phyloP scores from a whole-genome alignment of 2,329 filamentous ascomycete species.

The Claviceps digitariae region DNA sequence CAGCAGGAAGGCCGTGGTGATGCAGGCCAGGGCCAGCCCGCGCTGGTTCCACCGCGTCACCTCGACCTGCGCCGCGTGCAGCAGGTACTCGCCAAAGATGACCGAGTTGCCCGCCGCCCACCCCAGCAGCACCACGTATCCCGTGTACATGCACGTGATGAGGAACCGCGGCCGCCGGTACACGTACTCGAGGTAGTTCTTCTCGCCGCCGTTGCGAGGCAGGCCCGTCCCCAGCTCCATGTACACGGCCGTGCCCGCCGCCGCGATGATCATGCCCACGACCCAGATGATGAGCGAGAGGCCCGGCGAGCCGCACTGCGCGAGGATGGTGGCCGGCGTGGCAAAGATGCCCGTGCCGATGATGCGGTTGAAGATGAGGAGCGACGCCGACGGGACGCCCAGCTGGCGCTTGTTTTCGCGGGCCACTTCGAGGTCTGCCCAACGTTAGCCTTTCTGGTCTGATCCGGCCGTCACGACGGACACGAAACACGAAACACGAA shows the following conservation, averaged over 20 bases:
- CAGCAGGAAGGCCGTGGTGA: constrained; percentile 51
- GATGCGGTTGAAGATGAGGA: constrained; percentile 52
- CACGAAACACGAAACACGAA: too few species aligned
- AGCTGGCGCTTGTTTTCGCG: constrained; percentile 40
- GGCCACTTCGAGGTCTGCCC: constrained; percentile 18
- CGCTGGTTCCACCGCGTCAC: constrained; percentile 55
- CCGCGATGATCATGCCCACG: constrained; percentile 46
- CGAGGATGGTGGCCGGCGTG: constrained; percentile 44
- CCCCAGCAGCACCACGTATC: constrained; percentile 49
- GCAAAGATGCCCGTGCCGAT: constrained; percentile 56
- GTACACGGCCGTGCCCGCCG: constrained; percentile 49
- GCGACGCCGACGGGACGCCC: constrained; percentile 38
- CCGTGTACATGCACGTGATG: constrained; percentile 44
- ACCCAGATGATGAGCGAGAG: constrained; percentile 51
- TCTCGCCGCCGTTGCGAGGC: constrained; percentile 51
- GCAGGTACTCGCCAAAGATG: constrained; percentile 57
- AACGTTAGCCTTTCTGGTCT: too few species aligned
- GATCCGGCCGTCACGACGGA: too few species aligned
- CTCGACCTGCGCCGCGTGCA: constrained; percentile 49
- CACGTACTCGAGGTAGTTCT: constrained; percentile 54
- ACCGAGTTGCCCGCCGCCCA: constrained; percentile 56
- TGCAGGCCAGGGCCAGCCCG: constrained; percentile 50
- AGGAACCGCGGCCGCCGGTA: constrained; percentile 48
- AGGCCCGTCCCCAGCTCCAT: constrained; percentile 53
- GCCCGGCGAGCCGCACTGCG: constrained; percentile 45